Evolutionary conservation across 345 rosid species (phyloP), one percentile per base, ranked within the genome.

Genomic region (Eucalyptus fibrosa): DNA sequence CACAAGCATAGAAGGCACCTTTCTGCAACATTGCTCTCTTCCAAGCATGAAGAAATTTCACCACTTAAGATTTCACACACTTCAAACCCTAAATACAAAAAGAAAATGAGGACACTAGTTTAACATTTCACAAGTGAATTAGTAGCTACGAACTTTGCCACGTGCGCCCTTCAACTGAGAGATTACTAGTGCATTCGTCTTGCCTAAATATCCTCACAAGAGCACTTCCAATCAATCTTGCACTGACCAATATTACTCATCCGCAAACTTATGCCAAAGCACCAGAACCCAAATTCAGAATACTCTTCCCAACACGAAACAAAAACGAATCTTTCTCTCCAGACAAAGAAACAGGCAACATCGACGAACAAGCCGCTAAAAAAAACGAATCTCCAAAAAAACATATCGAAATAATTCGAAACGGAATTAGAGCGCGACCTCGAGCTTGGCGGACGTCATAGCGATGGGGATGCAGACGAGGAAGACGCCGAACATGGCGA

Each of bases 401-500:
- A 9, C 24, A 17, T 19, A 72, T 72, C 12, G 26, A 72, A 37
- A 37, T 12, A 21, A 37, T 47, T 44, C 65, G 87, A 40, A 19
- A 80, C 47, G 88, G 62, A 23, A 56, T 85, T 77, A 34, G 40
- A 60, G 14, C 87, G 6, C 26, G 86, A 98, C 99, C 98, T 98
- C 99, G 50, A 98, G 99, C 95, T 96, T 96, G 47, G 99, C 99
- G 3, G 99, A 98, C 59, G 94, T 92, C 96, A 95, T 96, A 91
- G 99, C 99, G 82, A 98, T 94, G 55, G 99, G 99, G 88, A 98
- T 95, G 92, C 99, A 96, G 77, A 96, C 92, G 87, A 98, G 97
- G 91, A 98, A 88, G 90, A 96, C 86, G 26, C 99, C 99, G 72
- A 92, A 92, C 98, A 98, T 95, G 88, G 99, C 99, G 72, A 98